Conservation (phyloP, 1,139 yeast species). For the Pichia sp. region DNA sequence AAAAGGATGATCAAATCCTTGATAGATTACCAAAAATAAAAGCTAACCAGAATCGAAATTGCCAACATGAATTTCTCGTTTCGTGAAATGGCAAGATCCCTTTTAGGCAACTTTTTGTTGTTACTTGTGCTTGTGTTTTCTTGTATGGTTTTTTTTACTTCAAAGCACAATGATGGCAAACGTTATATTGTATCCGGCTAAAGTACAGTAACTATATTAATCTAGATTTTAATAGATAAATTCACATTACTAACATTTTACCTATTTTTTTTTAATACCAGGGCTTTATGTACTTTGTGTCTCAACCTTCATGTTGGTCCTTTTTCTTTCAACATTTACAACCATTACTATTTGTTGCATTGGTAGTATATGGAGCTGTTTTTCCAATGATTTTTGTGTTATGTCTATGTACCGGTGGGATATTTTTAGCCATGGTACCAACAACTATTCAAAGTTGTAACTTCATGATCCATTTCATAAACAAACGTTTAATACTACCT, state of each 20-base stretch:
- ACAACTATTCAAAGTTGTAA: conserved; percentile 47
- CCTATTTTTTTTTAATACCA: conserved; percentile 2
- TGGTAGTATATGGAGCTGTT: conserved; percentile 38
- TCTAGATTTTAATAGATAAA: not conserved
- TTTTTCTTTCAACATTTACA: conserved; percentile 29
- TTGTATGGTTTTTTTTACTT: too few relatives aligned
- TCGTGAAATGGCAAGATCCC: not conserved
- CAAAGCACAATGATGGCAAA: not conserved
- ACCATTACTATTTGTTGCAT: conserved; percentile 45
- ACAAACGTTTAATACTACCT: conserved; percentile 49
- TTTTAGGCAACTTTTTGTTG: not conserved
- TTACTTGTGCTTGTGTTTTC: not conserved
- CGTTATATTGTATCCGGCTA: not conserved
- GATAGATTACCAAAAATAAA: not conserved
- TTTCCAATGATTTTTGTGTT: conserved; percentile 48
- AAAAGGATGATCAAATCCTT: not conserved
- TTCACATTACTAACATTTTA: not conserved
- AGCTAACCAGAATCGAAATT: not conserved
- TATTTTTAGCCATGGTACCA: conserved; percentile 26
- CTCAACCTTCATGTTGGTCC: conserved; percentile 23
- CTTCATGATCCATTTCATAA: conserved; percentile 43
- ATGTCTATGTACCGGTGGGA: conserved; percentile 49
- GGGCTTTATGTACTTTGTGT: conserved; percentile 25
- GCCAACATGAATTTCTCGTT: not conserved
- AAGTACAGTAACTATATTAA: not conserved